Conservation (phyloP, 371 early-diverging fungal species). For the Choanephora cucurbitarum region DNA sequence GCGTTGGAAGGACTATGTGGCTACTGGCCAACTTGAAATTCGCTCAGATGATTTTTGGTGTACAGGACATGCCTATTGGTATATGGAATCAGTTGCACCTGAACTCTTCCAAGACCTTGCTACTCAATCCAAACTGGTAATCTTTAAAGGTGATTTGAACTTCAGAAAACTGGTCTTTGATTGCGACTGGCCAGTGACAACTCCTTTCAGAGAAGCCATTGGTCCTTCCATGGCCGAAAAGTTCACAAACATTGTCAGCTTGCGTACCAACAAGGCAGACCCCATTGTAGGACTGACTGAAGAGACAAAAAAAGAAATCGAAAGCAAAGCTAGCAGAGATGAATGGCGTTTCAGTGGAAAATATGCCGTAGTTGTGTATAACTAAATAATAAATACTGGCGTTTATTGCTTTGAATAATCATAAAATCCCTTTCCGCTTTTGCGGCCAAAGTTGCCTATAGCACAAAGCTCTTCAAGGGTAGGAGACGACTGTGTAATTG, state of each 20-base stretch:
- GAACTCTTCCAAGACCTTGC: conserved; percentile 61
- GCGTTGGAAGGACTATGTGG: conserved; percentile 72
- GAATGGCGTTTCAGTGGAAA: conserved; percentile 77
- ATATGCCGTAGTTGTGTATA: conserved; percentile 73
- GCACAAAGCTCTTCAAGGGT: conserved; percentile 76
- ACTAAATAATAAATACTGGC: conserved; percentile 1
- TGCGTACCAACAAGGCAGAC: conserved; percentile 92
- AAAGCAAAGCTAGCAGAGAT: conserved; percentile 33
- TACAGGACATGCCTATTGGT: conserved; percentile 75
- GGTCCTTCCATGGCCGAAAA: conserved; percentile 63
- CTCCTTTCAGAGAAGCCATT: conserved; percentile 81
- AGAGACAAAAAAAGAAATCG: conserved; percentile 64
- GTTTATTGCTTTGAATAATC: conserved; percentile 55
- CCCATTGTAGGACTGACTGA: conserved; percentile 76
- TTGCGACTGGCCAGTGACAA: conserved; percentile 79
- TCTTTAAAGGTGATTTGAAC: conserved; percentile 97
- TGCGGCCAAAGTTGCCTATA: conserved; percentile 83
- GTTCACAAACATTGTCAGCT: conserved; percentile 65
- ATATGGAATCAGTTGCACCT: conserved; percentile 64
- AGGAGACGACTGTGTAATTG: conserved; percentile 69
- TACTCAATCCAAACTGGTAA: conserved; percentile 60
- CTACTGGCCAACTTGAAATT: conserved; percentile 62
- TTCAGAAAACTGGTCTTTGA: conserved; percentile 93
- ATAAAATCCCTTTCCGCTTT: conserved; percentile 91
- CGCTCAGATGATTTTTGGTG: conserved; percentile 84